Evolutionary conservation across 345 rosid genomes (phyloP), one percentile per base, ranked within the genome.

Genomic region (sweet orange (Citrus sinensis)): DNA sequence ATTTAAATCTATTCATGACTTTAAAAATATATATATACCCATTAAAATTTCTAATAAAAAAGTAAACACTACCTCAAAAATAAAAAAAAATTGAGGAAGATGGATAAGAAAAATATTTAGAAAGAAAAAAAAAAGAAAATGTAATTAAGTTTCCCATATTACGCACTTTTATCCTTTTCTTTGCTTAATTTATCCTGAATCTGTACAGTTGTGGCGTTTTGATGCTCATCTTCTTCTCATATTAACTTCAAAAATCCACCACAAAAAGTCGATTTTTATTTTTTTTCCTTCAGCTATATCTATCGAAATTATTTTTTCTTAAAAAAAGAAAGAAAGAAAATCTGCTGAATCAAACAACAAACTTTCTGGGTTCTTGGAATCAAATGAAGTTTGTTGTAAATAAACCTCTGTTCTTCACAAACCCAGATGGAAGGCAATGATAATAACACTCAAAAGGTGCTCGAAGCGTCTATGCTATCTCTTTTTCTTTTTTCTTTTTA

Each of bases 361-460:
- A 30, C 49, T 2, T 49, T 42, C 68, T 72, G 76, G 42, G 59
- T 25, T 64, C 46, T 62, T 20, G 51, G 58, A 27, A 5, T 64
- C 65, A 67, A 83, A 86, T 81, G 83, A 81, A 77, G 82, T 80
- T 76, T 74, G 71, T 70, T 74, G 76, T 70, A 59, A 80, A 77
- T 61, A 60, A 81, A 70, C 72, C 55, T 81, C 76, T 16, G 64
- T 63, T 61, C 68, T 58, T 37, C 67, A 11, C 84, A 75, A 59
- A 70, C 68, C 71, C 83, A n/a, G 59, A 87, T 89, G 92, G 92
- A 89, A 86, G 83, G 79, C 82, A 59, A 86, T 77, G 80, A 76
- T 67, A 76, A 80, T 61, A 76, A 81, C 76, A 42, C 76, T 22
- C 83, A 79, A 5, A 87, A 89, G 88, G 92, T 87, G 75, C 54